Evolutionary conservation across 1,284 basidiomycete genomes (phyloP).

Genomic region (Rugosomyces carneus): DNA sequence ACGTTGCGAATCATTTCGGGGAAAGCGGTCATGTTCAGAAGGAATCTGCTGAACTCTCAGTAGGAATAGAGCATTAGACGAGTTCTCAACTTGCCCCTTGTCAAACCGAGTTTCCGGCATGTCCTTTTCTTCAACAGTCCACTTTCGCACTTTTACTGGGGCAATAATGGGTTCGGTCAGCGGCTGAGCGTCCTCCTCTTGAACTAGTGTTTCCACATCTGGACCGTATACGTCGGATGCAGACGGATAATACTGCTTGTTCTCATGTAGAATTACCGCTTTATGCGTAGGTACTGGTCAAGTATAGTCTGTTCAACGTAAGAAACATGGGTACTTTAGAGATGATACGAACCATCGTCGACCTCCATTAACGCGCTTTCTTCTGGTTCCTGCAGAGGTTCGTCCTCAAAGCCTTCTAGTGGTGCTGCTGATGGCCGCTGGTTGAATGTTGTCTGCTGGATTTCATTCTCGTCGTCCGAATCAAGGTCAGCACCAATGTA

Average conservation of each 20-base stretch:
- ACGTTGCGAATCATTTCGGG: conserved; percentile 96
- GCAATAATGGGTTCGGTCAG: conserved; percentile 94
- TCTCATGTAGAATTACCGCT: conserved; percentile 91
- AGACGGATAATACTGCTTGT: conserved; percentile 97
- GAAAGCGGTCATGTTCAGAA: conserved; percentile 88
- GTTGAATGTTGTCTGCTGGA: conserved; percentile 44
- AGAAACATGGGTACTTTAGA: conserved; percentile 15
- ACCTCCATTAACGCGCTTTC: conserved; percentile 72
- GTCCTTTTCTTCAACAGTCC: conserved; percentile 88
- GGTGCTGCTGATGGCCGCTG: conserved; percentile 38
- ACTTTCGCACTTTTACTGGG: conserved; percentile 90
- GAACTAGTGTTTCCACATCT: conserved; percentile 94
- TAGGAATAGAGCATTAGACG: conserved; percentile 8
- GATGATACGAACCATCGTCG: conserved; percentile 51
- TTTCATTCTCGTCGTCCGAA: conserved; percentile 76
- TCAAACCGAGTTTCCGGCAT: conserved; percentile 92
- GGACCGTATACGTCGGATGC: conserved; percentile 90
- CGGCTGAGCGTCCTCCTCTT: conserved; percentile 97
- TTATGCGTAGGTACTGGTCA: conserved; percentile 65
- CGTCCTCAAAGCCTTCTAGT: conserved; percentile 75
- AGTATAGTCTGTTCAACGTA: conserved; percentile 15
- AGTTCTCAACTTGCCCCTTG: conserved; percentile 63
- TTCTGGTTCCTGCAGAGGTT: conserved; percentile 47
- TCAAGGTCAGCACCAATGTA: conserved; percentile 92
- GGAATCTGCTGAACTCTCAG: conserved; percentile 52